Evolutionary conservation across 148 eudicot genomes (phyloP).

Genomic region (Silene conica): DNA sequence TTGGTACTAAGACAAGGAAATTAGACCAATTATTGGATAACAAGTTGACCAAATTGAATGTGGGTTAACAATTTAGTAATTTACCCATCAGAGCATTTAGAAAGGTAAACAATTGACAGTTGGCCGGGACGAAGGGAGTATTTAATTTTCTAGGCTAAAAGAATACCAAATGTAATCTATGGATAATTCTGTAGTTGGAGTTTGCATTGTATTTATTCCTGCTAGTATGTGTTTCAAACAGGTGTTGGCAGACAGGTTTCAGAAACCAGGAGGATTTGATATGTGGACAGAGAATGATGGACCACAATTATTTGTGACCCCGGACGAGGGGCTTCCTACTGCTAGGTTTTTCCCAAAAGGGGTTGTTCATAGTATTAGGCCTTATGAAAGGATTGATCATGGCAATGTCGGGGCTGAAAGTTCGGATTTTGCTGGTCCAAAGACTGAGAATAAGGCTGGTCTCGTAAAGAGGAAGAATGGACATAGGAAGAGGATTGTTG

Average conservation of each 20-base stretch:
- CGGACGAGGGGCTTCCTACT: slow-evolving; percentile 56
- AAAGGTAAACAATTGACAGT: too few species aligned
- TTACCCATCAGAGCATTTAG: too few species aligned
- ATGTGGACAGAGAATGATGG: slow-evolving; percentile 89
- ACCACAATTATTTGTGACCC: slow-evolving; percentile 59
- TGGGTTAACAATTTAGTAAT: too few species aligned
- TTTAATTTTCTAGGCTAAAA: neutral
- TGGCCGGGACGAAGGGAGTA: too few species aligned
- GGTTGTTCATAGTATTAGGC: slow-evolving; percentile 75
- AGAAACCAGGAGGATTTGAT: slow-evolving; percentile 87
- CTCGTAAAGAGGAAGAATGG: slow-evolving; percentile 12
- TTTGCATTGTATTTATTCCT: neutral
- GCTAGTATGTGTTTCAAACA: neutral
- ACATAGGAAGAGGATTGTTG: slow-evolving; percentile 14
- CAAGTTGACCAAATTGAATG: too few species aligned
- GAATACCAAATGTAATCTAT: too few species aligned
- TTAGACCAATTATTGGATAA: too few species aligned
- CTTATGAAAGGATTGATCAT: slow-evolving; percentile 40
- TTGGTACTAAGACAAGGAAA: too few species aligned
- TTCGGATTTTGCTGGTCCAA: slow-evolving; percentile 3
- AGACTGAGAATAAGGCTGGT: slow-evolving; percentile 2
- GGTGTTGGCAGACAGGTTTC: slow-evolving; percentile 73
- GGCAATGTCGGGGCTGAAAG: neutral
- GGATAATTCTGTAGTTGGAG: neutral
- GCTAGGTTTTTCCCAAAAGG: slow-evolving; percentile 87